Evolutionary conservation across 106 monocot species (phyloP), one percentile per base, ranked within the genome.

Genomic region (Dendrobium huoshanense): DNA sequence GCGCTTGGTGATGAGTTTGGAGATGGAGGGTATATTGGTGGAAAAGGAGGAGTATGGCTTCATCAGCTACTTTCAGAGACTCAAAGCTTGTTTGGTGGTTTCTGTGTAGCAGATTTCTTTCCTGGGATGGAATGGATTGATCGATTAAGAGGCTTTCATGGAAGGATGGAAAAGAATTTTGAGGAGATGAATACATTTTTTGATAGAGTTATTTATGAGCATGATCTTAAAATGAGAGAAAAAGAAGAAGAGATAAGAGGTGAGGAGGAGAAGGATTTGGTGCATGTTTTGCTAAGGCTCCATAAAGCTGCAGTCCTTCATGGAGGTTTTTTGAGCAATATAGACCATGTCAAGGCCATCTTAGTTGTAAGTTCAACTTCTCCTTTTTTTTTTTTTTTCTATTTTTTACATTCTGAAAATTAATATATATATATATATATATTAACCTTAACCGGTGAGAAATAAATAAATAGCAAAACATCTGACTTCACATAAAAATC

Each of bases 281-380:
- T 80, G 9, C 61, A 79, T 58, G 67, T 77, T 11, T n/a, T 86
- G 51, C 82, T 82, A 31, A 5, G 54, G 8, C 40, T 86, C 13
- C 75, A 48, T 16, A 31, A 55, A 16, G 86, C 82, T 33, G 68
- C 78, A 2, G 20, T 8, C 18, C 55, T 29, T 16, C 54, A 16
- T 4, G 54, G 54, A 54, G 55, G 7, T 1, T 27, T 80, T 40
- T 43, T 75, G 33, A 25, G 29, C 43, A 77, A 54, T 16, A 79
- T 56, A 45, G 55, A 86, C 29, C 67, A 75, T 22, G 72, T 86
- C 80, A 86, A 86, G 79, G 86, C 48, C 18, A 31, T 86, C 4
- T 43, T 86, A 5, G 27, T 27, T 79, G 82, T 86, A 67, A 13
- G 37, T 41, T 37, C 37, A 37, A 37, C 37, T 37, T 37, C 37